phyloP scores from a whole-genome alignment of 371 early-diverging fungal species.

The Mucor plumbeus region DNA sequence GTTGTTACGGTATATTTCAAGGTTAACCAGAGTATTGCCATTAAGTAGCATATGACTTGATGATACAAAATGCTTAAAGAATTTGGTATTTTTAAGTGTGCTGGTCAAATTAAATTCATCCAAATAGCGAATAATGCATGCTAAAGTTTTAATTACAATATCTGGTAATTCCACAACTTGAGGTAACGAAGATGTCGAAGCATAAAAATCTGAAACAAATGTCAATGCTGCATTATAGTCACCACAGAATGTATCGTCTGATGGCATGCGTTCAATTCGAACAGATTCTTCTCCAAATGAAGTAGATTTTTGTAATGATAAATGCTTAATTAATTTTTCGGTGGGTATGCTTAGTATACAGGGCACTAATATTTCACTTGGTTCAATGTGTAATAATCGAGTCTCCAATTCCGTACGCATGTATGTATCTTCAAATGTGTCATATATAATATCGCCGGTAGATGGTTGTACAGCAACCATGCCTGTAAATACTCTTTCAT shows the following conservation, averaged over 20 bases:
- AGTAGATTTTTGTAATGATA: constrained; percentile 35
- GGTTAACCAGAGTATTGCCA: constrained; percentile 73
- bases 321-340: constrained; percentile 53
- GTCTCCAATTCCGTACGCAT: constrained; percentile 81
- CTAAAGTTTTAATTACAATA: constrained; percentile 50
- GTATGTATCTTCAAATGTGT: constrained; percentile 73
- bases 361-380: constrained; percentile 79
- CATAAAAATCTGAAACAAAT: constrained; percentile 62
- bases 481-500: constrained; percentile 54
- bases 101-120: constrained; percentile 65
- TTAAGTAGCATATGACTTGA: constrained; percentile 77
- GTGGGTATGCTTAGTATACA: constrained; percentile 55
- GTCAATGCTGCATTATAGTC: constrained; percentile 58
- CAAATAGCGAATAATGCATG: constrained; percentile 68
- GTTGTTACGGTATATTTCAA: constrained; percentile 77
- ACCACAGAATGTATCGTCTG: constrained; percentile 37
- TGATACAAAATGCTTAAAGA: constrained; percentile 70
- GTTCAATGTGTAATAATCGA: constrained; percentile 75
- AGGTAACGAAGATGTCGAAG: constrained; percentile 6
- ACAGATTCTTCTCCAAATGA: constrained; percentile 39
- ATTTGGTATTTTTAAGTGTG: constrained; percentile 60
- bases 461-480: constrained; percentile 71
- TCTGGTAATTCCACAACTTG: constrained; percentile 35
- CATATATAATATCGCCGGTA: constrained; percentile 80
- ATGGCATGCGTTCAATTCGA: constrained; percentile 66